These are phyloP conservation scores for Tricholoma sp. DNA, from an alignment of 768 basidiomycete species.

Conservation along the genomic window DNA sequence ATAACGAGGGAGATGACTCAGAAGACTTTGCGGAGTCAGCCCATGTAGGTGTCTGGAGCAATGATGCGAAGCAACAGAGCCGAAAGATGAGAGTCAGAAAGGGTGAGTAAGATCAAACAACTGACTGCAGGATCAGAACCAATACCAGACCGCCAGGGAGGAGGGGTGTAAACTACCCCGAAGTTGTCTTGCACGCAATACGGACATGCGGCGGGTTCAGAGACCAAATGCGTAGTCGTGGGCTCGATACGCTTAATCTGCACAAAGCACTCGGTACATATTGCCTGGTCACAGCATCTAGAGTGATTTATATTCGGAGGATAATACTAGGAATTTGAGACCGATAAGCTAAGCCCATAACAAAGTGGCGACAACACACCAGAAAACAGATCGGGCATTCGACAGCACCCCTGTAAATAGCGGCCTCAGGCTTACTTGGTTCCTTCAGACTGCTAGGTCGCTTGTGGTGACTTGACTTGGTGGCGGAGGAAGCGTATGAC, in stretches of 20 bases:
- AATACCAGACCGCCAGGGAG: constrained; percentile 76
- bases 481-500: constrained; percentile 22
- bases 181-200: constrained; percentile 98
- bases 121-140: constrained; percentile 69
- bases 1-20: constrained; percentile 32
- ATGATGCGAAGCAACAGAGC: background rate
- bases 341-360: constrained; percentile 22
- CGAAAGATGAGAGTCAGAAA: constrained; percentile 5
- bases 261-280: constrained; percentile 99
- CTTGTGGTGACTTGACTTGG: constrained; percentile 43
- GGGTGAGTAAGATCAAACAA: background rate
- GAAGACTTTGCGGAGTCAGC: constrained; percentile 49
- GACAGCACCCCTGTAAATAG: constrained; percentile 76
- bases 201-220: constrained; percentile 95
- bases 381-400: constrained; percentile 99
- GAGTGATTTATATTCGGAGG: constrained; percentile 96
- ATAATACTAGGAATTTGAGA: constrained; percentile 68
- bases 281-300: constrained; percentile 96
- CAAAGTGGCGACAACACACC: constrained; percentile 43
- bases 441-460: constrained; percentile 61
- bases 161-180: constrained; percentile 83
- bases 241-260: constrained; percentile 98
- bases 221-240: constrained; percentile 90
- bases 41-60: constrained; percentile 28
- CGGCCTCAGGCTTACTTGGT: constrained; percentile 65